These are phyloP conservation scores for Nannochloropsis gaditana DNA, from an alignment of 108 stramenopile genomes.

Conservation along the genomic window DNA sequence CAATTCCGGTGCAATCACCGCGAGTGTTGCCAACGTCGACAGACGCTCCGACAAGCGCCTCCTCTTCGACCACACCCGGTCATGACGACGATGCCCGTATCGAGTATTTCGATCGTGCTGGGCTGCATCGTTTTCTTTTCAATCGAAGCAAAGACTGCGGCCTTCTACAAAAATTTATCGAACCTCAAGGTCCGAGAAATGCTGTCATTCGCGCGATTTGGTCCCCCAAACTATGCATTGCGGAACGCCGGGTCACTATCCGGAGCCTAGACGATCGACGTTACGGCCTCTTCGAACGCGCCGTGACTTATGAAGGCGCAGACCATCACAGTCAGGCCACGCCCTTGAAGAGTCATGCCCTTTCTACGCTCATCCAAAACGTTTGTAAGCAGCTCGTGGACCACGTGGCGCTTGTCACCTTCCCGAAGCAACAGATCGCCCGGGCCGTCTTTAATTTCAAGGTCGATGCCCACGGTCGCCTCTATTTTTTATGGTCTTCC, in stretches of 20 bases:
- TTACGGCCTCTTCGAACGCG: constrained; percentile 68
- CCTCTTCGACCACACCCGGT: constrained; percentile 24
- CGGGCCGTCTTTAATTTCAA: constrained; percentile 75
- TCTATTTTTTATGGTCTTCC: constrained; percentile 58
- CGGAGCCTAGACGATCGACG: constrained; percentile 64
- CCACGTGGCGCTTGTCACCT: constrained; percentile 62
- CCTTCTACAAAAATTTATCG: constrained; percentile 69
- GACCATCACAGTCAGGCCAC: constrained; percentile 60
- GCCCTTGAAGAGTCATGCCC: constrained; percentile 63
- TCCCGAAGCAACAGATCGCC: constrained; percentile 54
- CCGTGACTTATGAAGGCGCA: constrained; percentile 74
- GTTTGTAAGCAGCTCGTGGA: constrained; percentile 66
- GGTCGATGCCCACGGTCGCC: constrained; percentile 66
- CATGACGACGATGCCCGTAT: constrained; percentile 55
- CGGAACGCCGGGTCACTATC: constrained; percentile 66
- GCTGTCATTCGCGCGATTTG: constrained; percentile 65
- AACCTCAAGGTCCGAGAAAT: constrained; percentile 65
- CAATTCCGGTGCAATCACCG: not conserved
- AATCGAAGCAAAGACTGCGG: constrained; percentile 65
- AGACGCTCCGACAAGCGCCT: not conserved
- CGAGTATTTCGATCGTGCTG: constrained; percentile 68
- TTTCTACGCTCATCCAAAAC: constrained; percentile 60
- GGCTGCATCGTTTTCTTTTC: constrained; percentile 62
- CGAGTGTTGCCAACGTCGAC: not conserved
- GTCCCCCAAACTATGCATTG: constrained; percentile 72